Base-by-base conservation (phyloP, 2,329 filamentous ascomycete genomes). In the Epichloe scottii region DNA sequence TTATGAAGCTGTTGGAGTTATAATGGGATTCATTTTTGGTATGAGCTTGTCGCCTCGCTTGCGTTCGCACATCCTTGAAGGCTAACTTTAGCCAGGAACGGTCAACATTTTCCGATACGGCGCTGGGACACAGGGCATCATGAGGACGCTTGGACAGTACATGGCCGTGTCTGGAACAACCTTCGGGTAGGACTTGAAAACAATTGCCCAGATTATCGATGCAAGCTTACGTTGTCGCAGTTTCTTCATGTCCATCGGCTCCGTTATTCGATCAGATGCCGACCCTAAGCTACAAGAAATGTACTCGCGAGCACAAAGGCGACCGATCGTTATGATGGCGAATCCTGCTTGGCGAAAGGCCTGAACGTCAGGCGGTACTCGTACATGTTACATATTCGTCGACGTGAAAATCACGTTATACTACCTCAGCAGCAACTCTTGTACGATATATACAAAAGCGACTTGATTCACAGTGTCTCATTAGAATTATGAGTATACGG, bases 201-300 rank as follows among this genome's bases (percentile, higher is more conserved):
- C 35, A 41, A 26, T 17, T 49, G 17, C 40, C 15, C 39, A 23
- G 47, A 26, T 40, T 19, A 47, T 45, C 38, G 19, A 50, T 26
- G 8, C 12, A 45, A 35, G 52, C 57, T 66, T 42, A 67, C 52
- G 38, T 39, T 30, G 2, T 11, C 50, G 19, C 56, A 84, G 80
- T 23, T 96, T 97, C 73, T 98, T 98, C 78, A 98, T 98, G 93
- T 91, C 88, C 52, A 95, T 98, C 60, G 93, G 93, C 59, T 95
- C 89, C 60, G 90, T 95, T 43, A 96, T 98, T 63, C 86, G 93
- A 64, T 90, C 89, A 54, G 93, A 98, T 61, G 82, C 87, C 57
- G 87, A 88, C 42, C 82, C 85, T 38, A 83, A 87, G 61, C 75
- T 84, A 53, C 77, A 82, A 58, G 80, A 89, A 65, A 81, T 87